Base-by-base conservation (phyloP, 2,329 filamentous ascomycete genomes). In the Penicillium sp. region DNA sequence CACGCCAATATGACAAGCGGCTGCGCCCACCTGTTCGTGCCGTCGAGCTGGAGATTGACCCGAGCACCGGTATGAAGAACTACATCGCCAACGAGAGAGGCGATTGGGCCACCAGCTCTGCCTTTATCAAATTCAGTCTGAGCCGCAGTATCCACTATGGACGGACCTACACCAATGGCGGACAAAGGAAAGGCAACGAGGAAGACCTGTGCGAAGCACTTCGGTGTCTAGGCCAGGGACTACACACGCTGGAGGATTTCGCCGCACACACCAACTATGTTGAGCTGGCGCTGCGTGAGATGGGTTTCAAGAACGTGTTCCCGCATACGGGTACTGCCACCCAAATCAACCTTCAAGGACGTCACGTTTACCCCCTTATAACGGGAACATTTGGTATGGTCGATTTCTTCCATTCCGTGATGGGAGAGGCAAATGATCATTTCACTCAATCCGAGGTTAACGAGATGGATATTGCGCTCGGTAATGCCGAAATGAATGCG, bases 11-110 rank as follows among this genome's bases (percentile, higher is more conserved):
- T 67, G 94, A 97, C 70, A 77, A 82, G 36, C 87, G 94, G 26
- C 84, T 97, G 8, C 88, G 94, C 48, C 89, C 87, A 1, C 92
- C 92, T 0, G 86, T 97, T 9, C 78, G 84, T 57, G 82, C 83
- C 5, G 74, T 83, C 38, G 90, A 94, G 68, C 84, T 89, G 19
- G 85, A 89, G 57, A 83, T 94, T 54, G 90, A 94, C 67, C 77
- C 77, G 33, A 77, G 82, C 6, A 94, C 90, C 1, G 92, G 92
- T n/a, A 96, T 99, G 93, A 99, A 97, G 76, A 97, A 97, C 72
- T 99, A 99, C 73, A 97, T 99, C 63, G 87, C 93, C 57, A 97
- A 97, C 67, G 93, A 97, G 72, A 79, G 77, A 14, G 90, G 91
- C 5, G 83, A 84, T 38, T 97, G 92, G 89, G 90, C 92, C 1